Percentiles rank a stretch among this genome's conserved stretches.
phyloP scores from a whole-genome alignment of 495 filamentous ascomycete species.

The Neurospora sp. region DNA sequence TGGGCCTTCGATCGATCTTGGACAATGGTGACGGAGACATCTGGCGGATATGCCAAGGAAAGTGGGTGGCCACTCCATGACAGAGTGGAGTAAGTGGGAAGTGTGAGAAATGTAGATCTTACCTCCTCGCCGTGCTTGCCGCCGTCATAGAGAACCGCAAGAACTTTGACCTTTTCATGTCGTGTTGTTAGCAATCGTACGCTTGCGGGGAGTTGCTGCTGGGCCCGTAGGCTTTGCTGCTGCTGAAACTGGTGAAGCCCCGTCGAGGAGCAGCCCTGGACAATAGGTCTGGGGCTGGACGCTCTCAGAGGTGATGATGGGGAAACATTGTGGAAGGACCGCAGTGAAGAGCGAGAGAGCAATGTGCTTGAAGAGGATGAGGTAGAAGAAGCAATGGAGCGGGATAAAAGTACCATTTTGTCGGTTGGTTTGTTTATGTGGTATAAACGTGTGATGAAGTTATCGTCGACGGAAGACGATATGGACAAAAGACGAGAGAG shows the following conservation, averaged over 20 bases:
- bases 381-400: slow-evolving; percentile 24
- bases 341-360: slow-evolving; percentile 16
- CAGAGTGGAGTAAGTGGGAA: slow-evolving; percentile 1
- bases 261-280: background rate
- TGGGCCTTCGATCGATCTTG: too few species aligned
- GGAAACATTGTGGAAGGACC: slow-evolving; percentile 11
- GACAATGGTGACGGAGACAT: background rate
- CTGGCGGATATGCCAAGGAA: background rate
- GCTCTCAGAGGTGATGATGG: background rate
- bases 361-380: slow-evolving; percentile 16
- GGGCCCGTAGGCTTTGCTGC: slow-evolving; percentile 12
- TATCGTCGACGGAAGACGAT: background rate
- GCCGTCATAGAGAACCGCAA: slow-evolving; percentile 47
- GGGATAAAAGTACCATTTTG: slow-evolving; percentile 46
- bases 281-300: background rate
- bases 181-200: slow-evolving; percentile 34
- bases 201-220: slow-evolving; percentile 1
- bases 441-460: background rate
- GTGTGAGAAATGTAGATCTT: slow-evolving; percentile 12
- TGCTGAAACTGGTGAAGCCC: background rate
- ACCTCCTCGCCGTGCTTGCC: slow-evolving; percentile 42
- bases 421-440: slow-evolving; percentile 11
- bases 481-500: background rate
- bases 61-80: background rate
- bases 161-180: slow-evolving; percentile 49